Percentiles rank a stretch among this genome's conserved stretches.
Conservation (phyloP, 163 green algal species). For the Scenedesmus sp. region DNA sequence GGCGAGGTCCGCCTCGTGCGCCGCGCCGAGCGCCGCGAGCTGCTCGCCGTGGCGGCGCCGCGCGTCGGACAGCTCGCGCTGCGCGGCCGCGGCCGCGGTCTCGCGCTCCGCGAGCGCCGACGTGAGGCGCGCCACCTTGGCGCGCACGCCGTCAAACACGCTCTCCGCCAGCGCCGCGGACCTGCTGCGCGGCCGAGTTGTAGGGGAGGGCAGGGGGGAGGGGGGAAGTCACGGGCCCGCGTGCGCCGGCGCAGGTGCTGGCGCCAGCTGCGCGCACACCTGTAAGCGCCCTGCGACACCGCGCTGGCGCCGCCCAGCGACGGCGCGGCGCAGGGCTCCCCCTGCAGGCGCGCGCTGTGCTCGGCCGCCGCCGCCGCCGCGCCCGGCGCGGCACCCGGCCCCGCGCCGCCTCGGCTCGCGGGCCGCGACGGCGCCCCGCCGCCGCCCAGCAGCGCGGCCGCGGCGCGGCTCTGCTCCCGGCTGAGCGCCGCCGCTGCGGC, state of each 20-base stretch:
- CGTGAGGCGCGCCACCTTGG: conserved; percentile 59
- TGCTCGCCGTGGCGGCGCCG: conserved; percentile 39
- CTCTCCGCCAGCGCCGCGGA: conserved; percentile 59
- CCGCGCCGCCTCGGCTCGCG: conserved; percentile 9
- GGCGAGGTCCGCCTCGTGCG: conserved; percentile 53
- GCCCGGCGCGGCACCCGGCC: too few relatives aligned
- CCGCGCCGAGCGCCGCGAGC: conserved; percentile 33
- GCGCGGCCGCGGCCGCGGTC: conserved; percentile 34
- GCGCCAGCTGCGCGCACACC: too few relatives aligned
- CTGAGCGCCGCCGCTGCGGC: neutral
- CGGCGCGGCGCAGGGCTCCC: too few relatives aligned
- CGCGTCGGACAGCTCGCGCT: conserved; percentile 48
- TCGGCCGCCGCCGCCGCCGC: too few relatives aligned
- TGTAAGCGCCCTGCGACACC: neutral
- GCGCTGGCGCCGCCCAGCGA: too few relatives aligned
- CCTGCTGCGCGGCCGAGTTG: neutral
- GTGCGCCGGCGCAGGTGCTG: too few relatives aligned
- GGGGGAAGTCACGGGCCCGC: too few relatives aligned
- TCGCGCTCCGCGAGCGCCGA: conserved; percentile 61
- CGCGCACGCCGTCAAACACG: conserved; percentile 70
- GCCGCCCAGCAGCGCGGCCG: neutral
- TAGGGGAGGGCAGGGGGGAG: too few relatives aligned
- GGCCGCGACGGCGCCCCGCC: conserved; percentile 4
- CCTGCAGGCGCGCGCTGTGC: too few relatives aligned
- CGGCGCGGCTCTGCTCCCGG: too few relatives aligned